Evolutionary conservation across 345 rosid species (phyloP), one percentile per base, ranked within the genome.

Genomic region (Eucalyptus curtisii): DNA sequence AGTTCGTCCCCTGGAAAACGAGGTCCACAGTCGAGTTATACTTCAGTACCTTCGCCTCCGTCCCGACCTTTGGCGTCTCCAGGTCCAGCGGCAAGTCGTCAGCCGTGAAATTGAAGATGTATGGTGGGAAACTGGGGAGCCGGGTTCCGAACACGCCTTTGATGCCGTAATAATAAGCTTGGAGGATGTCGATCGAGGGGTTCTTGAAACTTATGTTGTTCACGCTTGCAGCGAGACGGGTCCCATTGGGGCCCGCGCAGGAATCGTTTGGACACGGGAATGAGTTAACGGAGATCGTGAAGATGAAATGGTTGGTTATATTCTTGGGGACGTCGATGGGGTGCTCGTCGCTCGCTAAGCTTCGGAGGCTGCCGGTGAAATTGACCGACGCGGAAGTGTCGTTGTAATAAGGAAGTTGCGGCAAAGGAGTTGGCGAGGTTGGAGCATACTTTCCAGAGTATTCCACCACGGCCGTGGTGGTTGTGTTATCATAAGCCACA

Each of bases 161-260:
- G 84, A 91, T 88, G 11, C 81, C 61, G 45, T 80, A 17, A 66
- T 93, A 94, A 86, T 94, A 94, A 19, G 96, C 94, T 82, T 86
- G 47, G 8, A 94, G 89, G 15, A 94, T 87, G 45, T 91, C 93
- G 6, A 88, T 89, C 6, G 88, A 40, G 3, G 94, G 94, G 12
- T 52, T 16, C 16, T 14, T 49, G 59, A 92, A 93, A 89, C 94
- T 94, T 10, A 93, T 86, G 86, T 94, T 94, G 52, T 93, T 94
- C 87, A 93, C 48, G 55, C 95, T 93, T 8, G 96, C 92, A 6
- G 92, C 80, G 6, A 93, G 79, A 42, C 88, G 87, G 53, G 49
- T n/a, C 8, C 90, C 92, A 15, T 49, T 22, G 1, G 93, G 90
- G 3, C 94, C 95, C 24, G 13, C 19, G 44, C 92, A 92, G 10